These are phyloP conservation scores for Carex cristatella DNA, from an alignment of 176 grass and related monocot genomes.

Conservation along the genomic window DNA sequence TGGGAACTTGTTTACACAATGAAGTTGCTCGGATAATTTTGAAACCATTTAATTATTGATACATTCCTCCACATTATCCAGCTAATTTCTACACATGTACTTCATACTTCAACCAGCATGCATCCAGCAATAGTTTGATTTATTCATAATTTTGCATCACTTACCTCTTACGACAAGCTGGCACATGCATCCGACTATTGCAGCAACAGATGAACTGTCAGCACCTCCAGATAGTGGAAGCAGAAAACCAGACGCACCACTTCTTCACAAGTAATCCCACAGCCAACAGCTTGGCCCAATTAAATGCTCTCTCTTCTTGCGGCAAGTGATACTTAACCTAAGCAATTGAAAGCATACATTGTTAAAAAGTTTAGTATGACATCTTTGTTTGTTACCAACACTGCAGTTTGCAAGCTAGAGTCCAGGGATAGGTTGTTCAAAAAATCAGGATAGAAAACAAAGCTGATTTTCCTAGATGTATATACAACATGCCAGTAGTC, in stretches of 20 bases:
- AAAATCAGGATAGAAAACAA: not conserved
- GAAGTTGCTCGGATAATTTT: not conserved
- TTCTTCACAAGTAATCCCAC: conserved; percentile 96
- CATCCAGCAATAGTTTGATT: not conserved
- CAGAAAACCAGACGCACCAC: conserved; percentile 88
- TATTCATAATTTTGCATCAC: not conserved
- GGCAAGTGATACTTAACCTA: conserved; percentile 82
- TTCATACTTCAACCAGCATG: not conserved
- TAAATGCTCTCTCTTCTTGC: conserved; percentile 95
- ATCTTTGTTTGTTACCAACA: not conserved
- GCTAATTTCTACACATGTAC: not conserved
- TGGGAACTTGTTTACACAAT: not conserved
- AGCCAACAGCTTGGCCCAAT: conserved; percentile 96
- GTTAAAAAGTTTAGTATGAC: not conserved
- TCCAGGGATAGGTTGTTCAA: not conserved
- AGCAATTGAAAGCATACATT: conserved; percentile 17
- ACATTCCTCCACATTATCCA: not conserved
- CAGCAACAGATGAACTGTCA: conserved; percentile 95
- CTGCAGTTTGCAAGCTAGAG: not conserved
- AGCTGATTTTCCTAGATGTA: not conserved
- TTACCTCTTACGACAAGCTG: conserved; percentile 90
- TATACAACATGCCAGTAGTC: not conserved
- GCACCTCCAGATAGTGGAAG: conserved; percentile 97
- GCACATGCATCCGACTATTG: conserved; percentile 95
- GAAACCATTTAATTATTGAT: not conserved